Conservation (phyloP, 2,329 filamentous ascomycete species). For the Pseudogymnoascus sp. region DNA sequence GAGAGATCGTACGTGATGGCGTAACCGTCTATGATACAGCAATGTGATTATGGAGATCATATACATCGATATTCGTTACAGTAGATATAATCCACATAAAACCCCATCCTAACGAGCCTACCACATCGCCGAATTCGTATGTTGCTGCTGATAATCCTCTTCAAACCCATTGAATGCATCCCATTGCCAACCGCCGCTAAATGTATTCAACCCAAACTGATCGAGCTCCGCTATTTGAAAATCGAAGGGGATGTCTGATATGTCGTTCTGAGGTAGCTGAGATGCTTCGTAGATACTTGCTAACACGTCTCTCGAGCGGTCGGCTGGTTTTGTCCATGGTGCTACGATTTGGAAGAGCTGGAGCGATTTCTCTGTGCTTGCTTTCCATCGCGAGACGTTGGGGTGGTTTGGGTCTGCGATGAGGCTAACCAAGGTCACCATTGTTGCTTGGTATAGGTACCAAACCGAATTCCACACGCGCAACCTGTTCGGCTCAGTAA, state of each 20-base stretch:
- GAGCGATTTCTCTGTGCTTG: neutral
- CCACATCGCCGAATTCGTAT: neutral
- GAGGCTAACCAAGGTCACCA: slow-evolving; percentile 1
- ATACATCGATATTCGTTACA: slow-evolving; percentile 5
- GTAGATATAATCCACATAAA: neutral
- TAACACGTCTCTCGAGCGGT: neutral
- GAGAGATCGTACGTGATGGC: neutral
- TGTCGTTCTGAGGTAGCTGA: neutral
- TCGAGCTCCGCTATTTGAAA: slow-evolving; percentile 3
- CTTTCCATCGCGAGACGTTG: neutral
- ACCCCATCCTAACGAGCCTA: neutral
- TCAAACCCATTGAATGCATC: slow-evolving; percentile 1
- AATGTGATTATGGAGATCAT: neutral
- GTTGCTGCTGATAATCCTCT: neutral
- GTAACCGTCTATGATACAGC: neutral
- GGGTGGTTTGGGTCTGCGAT: slow-evolving; percentile 2
- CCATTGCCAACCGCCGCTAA: neutral
- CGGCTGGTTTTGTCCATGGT: neutral
- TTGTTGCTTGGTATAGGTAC: neutral
- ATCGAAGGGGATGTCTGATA: neutral
- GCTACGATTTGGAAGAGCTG: neutral
- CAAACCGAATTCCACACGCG: neutral
- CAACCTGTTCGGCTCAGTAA: neutral
- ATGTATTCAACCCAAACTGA: neutral
- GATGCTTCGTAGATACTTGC: neutral